Base-by-base conservation (phyloP, 148 eudicot genomes). In the Persicaria tinctoria region DNA sequence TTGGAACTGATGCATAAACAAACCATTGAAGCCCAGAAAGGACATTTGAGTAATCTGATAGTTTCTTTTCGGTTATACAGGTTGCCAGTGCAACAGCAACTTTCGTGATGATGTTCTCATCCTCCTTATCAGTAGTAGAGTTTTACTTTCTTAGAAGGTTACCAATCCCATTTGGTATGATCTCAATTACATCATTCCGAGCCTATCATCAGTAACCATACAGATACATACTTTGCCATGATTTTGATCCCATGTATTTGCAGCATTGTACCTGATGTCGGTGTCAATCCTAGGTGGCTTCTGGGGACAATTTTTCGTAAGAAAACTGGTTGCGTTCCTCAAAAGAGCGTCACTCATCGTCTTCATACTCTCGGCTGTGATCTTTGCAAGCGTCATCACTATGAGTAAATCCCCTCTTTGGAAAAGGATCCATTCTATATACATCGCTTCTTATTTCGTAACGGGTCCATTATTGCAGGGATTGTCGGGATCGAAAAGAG, bases 231-330 rank as follows among this genome's bases (percentile, higher is more conserved):
- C 62, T 20, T 16, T 56, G 17, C 1, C 0, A 41, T 64, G 47
- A 41, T 64, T 6, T 64, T 47, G n/a, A 12, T 38, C 27, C 70
- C 18, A 14, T 13, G 5, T 38, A 50, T 20, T 53, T 90, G 89
- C 97, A 95, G 99, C 99, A 10, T 32, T 89, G 72, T 95, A 95
- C 81, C 87, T 95, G 54, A 87, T 90, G 85, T 41, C 76, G 0
- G 90, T 95, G 10, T 95, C 97, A 41, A 80, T 95, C 41, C 20
- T 90, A 68, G 99, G 97, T 69, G 99, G 99, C 38, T 95, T 95
- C 74, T 95, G 97, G 97, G 97, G 99, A 59, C 99, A 95, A 83
- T 92, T 82, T 77, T 86, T 92, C 56, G 83, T 95, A 44, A 81
- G 99, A 74, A 95, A 90, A 73, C 83, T 92, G 6, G 76, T 95